Evolutionary conservation across 2,329 filamentous ascomycete genomes (phyloP).

Genomic region (Cercospora sojina): DNA sequence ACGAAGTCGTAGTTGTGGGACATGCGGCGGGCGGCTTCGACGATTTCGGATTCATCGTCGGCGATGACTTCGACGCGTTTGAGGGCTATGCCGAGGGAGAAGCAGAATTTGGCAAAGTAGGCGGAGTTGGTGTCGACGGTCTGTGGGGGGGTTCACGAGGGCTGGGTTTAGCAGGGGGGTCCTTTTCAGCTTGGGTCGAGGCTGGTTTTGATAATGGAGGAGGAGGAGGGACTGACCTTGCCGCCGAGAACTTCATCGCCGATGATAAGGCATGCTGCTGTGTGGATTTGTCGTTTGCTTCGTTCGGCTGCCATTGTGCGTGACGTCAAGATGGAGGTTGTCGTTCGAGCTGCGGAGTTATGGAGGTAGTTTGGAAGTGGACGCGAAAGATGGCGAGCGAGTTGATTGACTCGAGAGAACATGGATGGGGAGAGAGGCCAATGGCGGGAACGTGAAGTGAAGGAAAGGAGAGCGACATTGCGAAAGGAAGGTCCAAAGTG

Average conservation of each 20-base stretch:
- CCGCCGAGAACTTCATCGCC: constrained; percentile 96
- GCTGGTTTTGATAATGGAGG: background rate
- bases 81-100: constrained; percentile 64
- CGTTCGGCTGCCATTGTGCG: constrained; percentile 53
- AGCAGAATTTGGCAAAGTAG: constrained; percentile 66
- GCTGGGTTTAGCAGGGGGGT: constrained; percentile 3
- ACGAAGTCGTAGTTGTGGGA: constrained; percentile 89
- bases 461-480: background rate
- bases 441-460: background rate
- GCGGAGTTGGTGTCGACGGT: constrained; percentile 66
- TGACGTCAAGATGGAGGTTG: constrained; percentile 46
- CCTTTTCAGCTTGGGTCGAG: background rate
- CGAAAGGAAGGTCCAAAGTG: background rate
- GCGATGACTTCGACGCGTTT: constrained; percentile 90
- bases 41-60: constrained; percentile 86
- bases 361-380: constrained; percentile 60
- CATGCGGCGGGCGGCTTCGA: constrained; percentile 85
- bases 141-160: constrained; percentile 39
- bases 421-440: constrained; percentile 48
- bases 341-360: constrained; percentile 28
- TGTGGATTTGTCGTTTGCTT: constrained; percentile 71
- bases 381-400: constrained; percentile 69
- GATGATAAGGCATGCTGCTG: constrained; percentile 89
- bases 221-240: constrained; percentile 61
- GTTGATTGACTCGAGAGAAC: constrained; percentile 72